phyloP scores from a whole-genome alignment of 164 flowering plant species.

The Tetracentron sinense region DNA sequence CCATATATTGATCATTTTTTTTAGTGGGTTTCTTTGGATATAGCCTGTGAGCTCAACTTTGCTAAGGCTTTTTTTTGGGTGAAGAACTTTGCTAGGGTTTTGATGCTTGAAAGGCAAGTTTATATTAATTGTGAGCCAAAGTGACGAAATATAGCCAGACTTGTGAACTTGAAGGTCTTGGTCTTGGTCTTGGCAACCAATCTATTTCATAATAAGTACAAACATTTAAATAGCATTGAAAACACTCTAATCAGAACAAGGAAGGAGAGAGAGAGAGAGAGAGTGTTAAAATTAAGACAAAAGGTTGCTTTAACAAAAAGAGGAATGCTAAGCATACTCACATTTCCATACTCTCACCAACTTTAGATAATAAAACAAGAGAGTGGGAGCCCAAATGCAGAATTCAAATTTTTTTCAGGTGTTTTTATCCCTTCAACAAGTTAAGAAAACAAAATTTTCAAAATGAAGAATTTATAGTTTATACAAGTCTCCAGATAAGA shows the following conservation, averaged over 20 bases:
- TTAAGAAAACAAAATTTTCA: no score
- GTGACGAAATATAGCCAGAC: background rate
- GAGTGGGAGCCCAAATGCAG: no score
- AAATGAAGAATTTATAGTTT: no score
- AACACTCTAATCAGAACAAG: background rate
- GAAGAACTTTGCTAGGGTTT: background rate
- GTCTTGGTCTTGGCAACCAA: slow-evolving; percentile 6
- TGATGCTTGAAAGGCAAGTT: background rate
- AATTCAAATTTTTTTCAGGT: no score
- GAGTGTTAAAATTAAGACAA: background rate
- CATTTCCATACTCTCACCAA: no score
- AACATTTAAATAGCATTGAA: no score
- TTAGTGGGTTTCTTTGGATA: background rate
- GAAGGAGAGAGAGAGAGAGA: background rate
- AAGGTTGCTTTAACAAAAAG: no score
- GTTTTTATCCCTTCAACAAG: no score
- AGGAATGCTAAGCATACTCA: no score
- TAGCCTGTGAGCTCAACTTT: slow-evolving; percentile 28
- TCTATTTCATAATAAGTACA: slow-evolving; percentile 10
- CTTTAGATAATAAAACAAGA: no score
- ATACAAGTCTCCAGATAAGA: no score
- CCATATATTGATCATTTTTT: slow-evolving; percentile 11
- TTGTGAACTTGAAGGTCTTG: background rate
- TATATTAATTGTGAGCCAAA: background rate
- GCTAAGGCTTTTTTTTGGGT: background rate